Conservation (phyloP, 2,329 filamentous ascomycete species). For the Aspergillus candidus region DNA sequence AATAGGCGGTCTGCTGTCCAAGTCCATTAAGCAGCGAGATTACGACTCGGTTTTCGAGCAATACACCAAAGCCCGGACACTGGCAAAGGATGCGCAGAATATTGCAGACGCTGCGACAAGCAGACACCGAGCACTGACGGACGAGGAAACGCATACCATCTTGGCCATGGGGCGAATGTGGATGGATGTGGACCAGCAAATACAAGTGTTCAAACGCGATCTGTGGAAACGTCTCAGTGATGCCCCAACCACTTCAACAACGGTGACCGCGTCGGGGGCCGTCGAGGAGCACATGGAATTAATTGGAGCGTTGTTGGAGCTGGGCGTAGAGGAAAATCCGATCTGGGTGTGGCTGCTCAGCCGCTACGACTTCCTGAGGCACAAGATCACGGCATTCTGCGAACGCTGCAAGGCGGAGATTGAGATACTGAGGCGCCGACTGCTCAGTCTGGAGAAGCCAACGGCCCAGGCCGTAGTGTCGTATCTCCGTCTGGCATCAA, state of each 20-base stretch:
- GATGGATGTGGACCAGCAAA: constrained; percentile 84
- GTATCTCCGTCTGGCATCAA: constrained; percentile 67
- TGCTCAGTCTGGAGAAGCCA: constrained; percentile 69
- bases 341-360: constrained; percentile 95
- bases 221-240: constrained; percentile 76
- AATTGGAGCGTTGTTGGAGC: constrained; percentile 80
- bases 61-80: constrained; percentile 74
- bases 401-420: constrained; percentile 89
- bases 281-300: constrained; percentile 86
- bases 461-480: constrained; percentile 62
- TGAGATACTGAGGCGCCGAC: constrained; percentile 75
- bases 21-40: constrained; percentile 84
- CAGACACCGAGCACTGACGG: constrained; percentile 54
- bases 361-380: constrained; percentile 81
- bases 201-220: constrained; percentile 80
- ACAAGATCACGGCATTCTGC: constrained; percentile 70
- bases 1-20: constrained; percentile 67
- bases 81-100: constrained; percentile 69
- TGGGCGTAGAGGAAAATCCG: constrained; percentile 91
- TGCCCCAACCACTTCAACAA: constrained; percentile 54
- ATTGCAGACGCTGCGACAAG: constrained; percentile 56
- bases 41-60: constrained; percentile 83
- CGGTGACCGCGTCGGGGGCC: constrained; percentile 46
- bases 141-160: constrained; percentile 77
- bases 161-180: constrained; percentile 89